Base-by-base conservation (phyloP, 2,329 filamentous ascomycete genomes). In the Cytospora leucostoma region DNA sequence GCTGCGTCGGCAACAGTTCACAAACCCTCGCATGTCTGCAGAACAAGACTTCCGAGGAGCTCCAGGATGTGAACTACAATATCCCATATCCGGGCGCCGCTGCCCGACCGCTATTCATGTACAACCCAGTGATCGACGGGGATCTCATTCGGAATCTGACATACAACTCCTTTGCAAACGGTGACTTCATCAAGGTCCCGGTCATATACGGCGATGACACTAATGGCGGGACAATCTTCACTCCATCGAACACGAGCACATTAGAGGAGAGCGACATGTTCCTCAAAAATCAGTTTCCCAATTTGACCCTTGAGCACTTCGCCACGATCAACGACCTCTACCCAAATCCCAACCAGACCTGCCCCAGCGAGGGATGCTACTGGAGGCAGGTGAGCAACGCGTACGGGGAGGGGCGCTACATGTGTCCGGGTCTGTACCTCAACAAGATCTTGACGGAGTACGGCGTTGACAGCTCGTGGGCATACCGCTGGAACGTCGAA, bases 401-500 rank as follows among this genome's bases (percentile, higher is more conserved):
- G 4, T 88, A 89, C 67, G 87, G 87, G 17, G 86, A 90, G 67
- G 79, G 89, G 68, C 79, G 86, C 6, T 89, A 89, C 72, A 86
- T 79, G 67, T 91, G 88, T 67, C 85, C 87, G 0, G 83, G 82
- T 0, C 78, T 88, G 47, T 83, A 79, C 73, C 75, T 88, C 70
- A 81, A 79, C 1, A 71, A 76, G 10, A 73, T 76, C 1, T 63
- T 66, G n/a, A 61, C 52, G 15, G 77, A 77, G 53, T 58, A 77
- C 61, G 75, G 74, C 15, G 68, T 78, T 38, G 33, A 71, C 19
- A 69, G 72, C 1, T 84, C 81, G 32, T 93, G 84, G 82, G 88
- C 86, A 70, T 93, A 93, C 72, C 84, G 84, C 50, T 91, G 87
- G 76, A 83, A 88, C 61, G 89, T 92, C 4, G 76, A 84, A 50